These are phyloP conservation scores for Alternaria panax DNA, from an alignment of 2,329 filamentous ascomycete species.

Conservation along the genomic window DNA sequence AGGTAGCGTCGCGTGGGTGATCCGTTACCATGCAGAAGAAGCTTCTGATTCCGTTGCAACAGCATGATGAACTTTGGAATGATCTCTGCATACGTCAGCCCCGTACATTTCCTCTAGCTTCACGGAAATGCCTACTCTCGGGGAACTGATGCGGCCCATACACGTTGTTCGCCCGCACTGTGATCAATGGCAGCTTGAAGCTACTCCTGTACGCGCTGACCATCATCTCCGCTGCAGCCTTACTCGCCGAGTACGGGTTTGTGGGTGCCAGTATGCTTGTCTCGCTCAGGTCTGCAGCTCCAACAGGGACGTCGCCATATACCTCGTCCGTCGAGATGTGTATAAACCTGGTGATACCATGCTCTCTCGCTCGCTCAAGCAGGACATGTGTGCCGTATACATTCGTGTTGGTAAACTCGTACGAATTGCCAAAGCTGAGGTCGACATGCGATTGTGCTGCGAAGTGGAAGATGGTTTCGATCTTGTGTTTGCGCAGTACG, in stretches of 20 bases:
- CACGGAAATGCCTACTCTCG: slow-evolving; percentile 67
- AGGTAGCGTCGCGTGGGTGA: slow-evolving; percentile 77
- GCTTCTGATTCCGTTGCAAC: slow-evolving; percentile 69
- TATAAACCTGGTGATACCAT: slow-evolving; percentile 75
- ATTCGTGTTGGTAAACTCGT: slow-evolving; percentile 81
- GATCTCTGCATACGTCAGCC: slow-evolving; percentile 66
- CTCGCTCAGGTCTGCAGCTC: slow-evolving; percentile 75
- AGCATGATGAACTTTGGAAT: slow-evolving; percentile 83
- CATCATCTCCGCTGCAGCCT: slow-evolving; percentile 83
- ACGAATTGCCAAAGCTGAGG: slow-evolving; percentile 81
- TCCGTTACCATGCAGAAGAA: slow-evolving; percentile 79
- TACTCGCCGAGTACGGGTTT: slow-evolving; percentile 82
- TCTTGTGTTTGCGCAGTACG: slow-evolving; percentile 73
- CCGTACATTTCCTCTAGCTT: no score
- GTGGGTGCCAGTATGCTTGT: slow-evolving; percentile 78
- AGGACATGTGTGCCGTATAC: slow-evolving; percentile 86
- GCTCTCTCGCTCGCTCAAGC: slow-evolving; percentile 76
- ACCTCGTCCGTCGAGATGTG: slow-evolving; percentile 88
- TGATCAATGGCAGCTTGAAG: slow-evolving; percentile 80
- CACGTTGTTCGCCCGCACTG: slow-evolving; percentile 83
- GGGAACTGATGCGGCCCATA: slow-evolving; percentile 86
- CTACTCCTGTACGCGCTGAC: slow-evolving; percentile 87
- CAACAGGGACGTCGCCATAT: slow-evolving; percentile 79
- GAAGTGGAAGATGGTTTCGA: slow-evolving; percentile 85
- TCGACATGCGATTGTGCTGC: slow-evolving; percentile 88